Conservation (phyloP, 2,329 filamentous ascomycete species). For the Talaromyces sp. region DNA sequence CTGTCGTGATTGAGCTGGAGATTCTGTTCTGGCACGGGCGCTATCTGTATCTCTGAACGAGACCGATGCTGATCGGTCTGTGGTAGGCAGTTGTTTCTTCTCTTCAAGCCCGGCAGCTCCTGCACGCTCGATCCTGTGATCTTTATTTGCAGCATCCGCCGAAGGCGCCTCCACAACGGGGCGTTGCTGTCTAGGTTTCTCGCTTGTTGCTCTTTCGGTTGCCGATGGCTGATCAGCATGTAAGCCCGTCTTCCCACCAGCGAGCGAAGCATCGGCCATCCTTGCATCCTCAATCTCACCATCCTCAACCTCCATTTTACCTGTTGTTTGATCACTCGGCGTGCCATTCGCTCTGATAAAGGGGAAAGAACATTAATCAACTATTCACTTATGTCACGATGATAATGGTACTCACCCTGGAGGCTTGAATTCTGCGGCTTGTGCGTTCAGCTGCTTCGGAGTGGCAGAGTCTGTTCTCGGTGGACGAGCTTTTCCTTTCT, state of each 20-base stretch:
- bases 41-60: constrained; percentile 14
- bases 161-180: neutral
- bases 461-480: constrained; percentile 28
- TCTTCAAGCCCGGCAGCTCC: neutral
- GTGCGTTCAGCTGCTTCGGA: constrained; percentile 36
- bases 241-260: neutral
- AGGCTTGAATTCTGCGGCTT: constrained; percentile 40
- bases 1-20: constrained; percentile 23
- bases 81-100: neutral
- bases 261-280: constrained; percentile 30
- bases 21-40: constrained; percentile 15
- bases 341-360: constrained; percentile 26
- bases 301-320: constrained; percentile 40
- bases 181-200: neutral
- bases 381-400: neutral
- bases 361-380: constrained; percentile 12
- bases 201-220: neutral
- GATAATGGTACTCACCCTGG: constrained; percentile 26
- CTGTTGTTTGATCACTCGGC: constrained; percentile 21
- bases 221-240: constrained; percentile 2
- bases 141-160: constrained; percentile 1
- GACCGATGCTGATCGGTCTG: neutral
- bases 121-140: neutral
- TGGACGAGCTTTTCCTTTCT: constrained; percentile 26
- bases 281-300: constrained; percentile 45